Evolutionary conservation across 2,329 filamentous ascomycete genomes (phyloP), one percentile per base, ranked within the genome.

Genomic region (Diaporthe citri): DNA sequence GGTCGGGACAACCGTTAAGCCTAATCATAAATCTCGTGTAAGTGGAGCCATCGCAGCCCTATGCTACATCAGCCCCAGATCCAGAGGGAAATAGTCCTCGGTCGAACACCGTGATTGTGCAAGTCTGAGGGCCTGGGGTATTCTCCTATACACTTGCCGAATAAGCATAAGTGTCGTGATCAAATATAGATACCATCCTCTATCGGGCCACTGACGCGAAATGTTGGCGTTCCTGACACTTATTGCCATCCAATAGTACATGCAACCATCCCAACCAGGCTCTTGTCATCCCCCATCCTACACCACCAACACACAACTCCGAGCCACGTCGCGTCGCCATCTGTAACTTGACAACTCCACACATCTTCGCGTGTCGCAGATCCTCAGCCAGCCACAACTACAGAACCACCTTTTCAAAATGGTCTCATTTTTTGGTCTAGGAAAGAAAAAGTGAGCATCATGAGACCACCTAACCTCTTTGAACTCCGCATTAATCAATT

Each of bases 141-240:
- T 36, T 67, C 62, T 67, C 62, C 46, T 67, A 52, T 12, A 39
- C 34, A 52, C 64, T 67, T 67, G 4, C 64, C 64, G 22, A 13
- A 39, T 67, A 67, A 67, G 64, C 64, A 67, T 67, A 67, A 67
- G 64, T 67, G 64, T 67, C 64, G 64, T 51, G 46, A 67, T 67
- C 46, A 52, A 52, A 52, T 67, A 67, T 52, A 67, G 64, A 67
- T 52, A 39, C 64, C 64, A 67, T 67, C 46, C 46, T 67, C 28
- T 20, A 25, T 52, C 46, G 31, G 64, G 64, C 64, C 64, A 67
- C 62, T 17, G 62, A 36, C 62, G 64, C 46, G 7, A 67, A 52
- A 52, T 52, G 46, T 67, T 52, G 64, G 64, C 46, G 22, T 52
- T 66, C 46, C 48, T 28, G 31, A 48, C 64, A 67, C 64, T 48